Evolutionary conservation across 1,284 basidiomycete genomes (phyloP), one percentile per base, ranked within the genome.

Genomic region (Violaceomyces palustris): DNA sequence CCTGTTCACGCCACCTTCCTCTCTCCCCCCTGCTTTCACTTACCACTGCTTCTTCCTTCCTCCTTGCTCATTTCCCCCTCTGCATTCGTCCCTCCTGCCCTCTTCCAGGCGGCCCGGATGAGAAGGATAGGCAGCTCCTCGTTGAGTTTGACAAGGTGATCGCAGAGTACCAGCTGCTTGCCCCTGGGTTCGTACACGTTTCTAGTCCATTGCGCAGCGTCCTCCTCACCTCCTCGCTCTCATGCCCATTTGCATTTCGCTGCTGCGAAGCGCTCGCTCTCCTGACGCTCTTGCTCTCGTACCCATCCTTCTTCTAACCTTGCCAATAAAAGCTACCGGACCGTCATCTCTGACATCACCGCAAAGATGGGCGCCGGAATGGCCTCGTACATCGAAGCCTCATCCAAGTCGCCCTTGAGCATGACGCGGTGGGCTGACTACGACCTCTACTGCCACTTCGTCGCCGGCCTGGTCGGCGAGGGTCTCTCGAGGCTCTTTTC

Each of bases 401-500:
- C 62, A 5, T 38, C 47, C 1, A 51, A 54, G 19, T 35, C 46
- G 12, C 61, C 62, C 8, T 42, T 69, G n/a, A 61, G 48, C 30
- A 55, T 67, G 23, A 49, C 46, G 11, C 52, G 28, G 14, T 73
- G 59, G 53, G 78, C 81, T 34, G 90, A 96, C 64, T 96, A 93
- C 75, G 90, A 97, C 74, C 80, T 97, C 10, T 98, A 99, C 77
- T 98, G 94, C 74, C 93, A 99, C 76, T 97, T 94, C 74, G 94
- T 97, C 54, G 94, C 93, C 3, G 94, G 93, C 2, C 83, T 98
- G 45, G 93, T 98, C 51, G 94, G 93, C 39, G 94, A 99, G 74
- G 93, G 94, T 45, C 80, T 96, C 35, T 92, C 89, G 0, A 82
- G 88, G 6, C 79, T 99, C 35, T 96, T 93, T 77, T 79, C 87